Conservation (phyloP, 176 grass and related monocot genomes). For the Avena insularis region DNA sequence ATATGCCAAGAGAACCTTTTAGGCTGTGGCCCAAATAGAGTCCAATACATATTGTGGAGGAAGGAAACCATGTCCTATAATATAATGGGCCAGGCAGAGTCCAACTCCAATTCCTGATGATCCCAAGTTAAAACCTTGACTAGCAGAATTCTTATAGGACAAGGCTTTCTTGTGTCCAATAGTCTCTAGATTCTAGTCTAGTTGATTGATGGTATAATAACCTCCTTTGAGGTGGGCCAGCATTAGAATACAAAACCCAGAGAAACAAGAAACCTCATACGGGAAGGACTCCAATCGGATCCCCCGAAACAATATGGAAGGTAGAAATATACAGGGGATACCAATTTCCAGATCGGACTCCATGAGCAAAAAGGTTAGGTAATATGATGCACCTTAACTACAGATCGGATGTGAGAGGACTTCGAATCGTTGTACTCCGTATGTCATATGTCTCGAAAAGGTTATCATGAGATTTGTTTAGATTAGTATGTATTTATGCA, state of each 20-base stretch:
- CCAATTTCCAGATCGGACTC: background rate
- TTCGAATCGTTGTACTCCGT: background rate
- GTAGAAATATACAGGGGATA: background rate
- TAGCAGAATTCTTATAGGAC: background rate
- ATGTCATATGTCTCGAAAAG: too few relatives aligned
- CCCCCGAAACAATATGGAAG: background rate
- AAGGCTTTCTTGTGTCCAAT: background rate
- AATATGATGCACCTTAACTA: background rate
- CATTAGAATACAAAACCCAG: background rate
- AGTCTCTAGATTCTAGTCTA: background rate
- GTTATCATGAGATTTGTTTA: too few relatives aligned
- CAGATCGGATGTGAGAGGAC: background rate
- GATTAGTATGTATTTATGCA: too few relatives aligned
- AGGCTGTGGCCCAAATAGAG: constrained; percentile 30
- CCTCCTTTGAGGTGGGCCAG: background rate
- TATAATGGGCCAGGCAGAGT: constrained; percentile 2
- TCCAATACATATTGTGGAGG: background rate
- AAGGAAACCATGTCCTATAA: constrained; percentile 1
- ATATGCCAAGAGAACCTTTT: constrained; percentile 4
- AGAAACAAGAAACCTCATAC: background rate
- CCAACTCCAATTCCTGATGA: background rate
- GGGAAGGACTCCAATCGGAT: background rate
- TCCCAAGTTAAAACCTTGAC: background rate
- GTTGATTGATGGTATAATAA: background rate
- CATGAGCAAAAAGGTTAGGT: background rate